These are phyloP conservation scores for Penicillium roqueforti DNA, from an alignment of 495 filamentous ascomycete species.

Conservation along the genomic window DNA sequence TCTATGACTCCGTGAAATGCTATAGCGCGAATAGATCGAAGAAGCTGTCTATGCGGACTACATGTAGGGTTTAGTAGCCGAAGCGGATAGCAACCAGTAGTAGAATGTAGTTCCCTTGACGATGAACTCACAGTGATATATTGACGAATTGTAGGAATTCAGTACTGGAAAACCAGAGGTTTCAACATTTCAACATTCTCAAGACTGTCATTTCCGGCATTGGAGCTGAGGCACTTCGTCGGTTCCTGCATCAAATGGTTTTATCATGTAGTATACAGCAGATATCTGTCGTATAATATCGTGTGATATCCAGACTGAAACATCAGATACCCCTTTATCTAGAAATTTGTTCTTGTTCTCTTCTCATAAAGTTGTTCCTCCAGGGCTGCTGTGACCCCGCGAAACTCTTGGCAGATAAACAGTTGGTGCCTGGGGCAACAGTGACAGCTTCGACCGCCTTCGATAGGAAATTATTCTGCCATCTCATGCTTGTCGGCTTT, in stretches of 20 bases:
- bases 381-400: neutral
- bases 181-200: neutral
- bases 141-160: too few species aligned
- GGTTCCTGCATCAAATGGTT: neutral
- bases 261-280: neutral
- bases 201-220: neutral
- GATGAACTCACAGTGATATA: neutral
- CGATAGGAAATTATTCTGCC: constrained; percentile 31
- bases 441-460: constrained; percentile 4
- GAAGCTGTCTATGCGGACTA: neutral
- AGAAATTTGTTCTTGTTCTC: neutral
- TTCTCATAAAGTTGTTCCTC: neutral
- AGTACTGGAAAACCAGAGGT: neutral
- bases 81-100: neutral
- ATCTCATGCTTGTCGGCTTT: constrained; percentile 22
- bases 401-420: neutral
- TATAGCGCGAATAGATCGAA: neutral
- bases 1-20: neutral
- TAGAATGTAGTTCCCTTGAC: neutral
- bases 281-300: neutral
- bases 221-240: neutral
- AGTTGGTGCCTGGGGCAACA: neutral
- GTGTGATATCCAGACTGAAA: neutral
- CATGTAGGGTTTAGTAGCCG: neutral
- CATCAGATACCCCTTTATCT: neutral